A percentile compares a stretch with the other conserved stretches of the same genome.
These are phyloP conservation scores for Canavalia gladiata DNA, from an alignment of 306 rosid species.

Conservation along the genomic window DNA sequence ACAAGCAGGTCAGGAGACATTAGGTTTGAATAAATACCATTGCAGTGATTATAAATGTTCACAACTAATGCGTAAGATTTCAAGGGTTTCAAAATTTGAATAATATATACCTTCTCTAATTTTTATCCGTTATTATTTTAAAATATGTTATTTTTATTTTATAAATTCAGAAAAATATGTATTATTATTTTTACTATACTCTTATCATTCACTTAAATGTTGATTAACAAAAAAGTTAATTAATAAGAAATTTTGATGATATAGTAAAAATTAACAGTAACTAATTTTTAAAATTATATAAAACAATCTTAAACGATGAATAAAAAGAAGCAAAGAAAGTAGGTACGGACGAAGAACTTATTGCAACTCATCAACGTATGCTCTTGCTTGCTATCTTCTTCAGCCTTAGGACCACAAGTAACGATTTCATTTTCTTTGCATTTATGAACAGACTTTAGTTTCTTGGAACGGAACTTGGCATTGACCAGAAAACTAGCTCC, in stretches of 20 bases:
- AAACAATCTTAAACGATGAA: too few relatives aligned
- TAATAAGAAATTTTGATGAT: too few relatives aligned
- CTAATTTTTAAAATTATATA: too few relatives aligned
- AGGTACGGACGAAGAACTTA: neutral
- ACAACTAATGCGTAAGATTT: neutral
- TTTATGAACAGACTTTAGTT: conserved; percentile 22
- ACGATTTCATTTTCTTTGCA: conserved; percentile 36
- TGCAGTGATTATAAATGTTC: neutral
- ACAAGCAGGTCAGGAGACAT: too few relatives aligned
- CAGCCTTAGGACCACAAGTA: conserved; percentile 34
- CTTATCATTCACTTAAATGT: too few relatives aligned
- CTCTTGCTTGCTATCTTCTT: neutral
- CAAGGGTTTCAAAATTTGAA: neutral
- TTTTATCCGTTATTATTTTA: too few relatives aligned
- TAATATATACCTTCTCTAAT: too few relatives aligned
- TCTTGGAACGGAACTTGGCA: conserved; percentile 1
- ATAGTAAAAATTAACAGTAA: too few relatives aligned
- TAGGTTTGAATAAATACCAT: neutral
- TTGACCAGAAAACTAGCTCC: conserved; percentile 15
- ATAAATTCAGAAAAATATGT: neutral
- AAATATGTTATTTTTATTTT: too few relatives aligned
- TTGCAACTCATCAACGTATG: neutral
- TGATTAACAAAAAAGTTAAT: too few relatives aligned
- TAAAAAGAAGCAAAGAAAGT: too few relatives aligned
- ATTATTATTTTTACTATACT: too few relatives aligned